A percentile compares a stretch with the other conserved stretches of the same genome.
Evolutionary conservation across 352 stramenopile genomes (phyloP).

Genomic region (Halophytophthora polymorphica): DNA sequence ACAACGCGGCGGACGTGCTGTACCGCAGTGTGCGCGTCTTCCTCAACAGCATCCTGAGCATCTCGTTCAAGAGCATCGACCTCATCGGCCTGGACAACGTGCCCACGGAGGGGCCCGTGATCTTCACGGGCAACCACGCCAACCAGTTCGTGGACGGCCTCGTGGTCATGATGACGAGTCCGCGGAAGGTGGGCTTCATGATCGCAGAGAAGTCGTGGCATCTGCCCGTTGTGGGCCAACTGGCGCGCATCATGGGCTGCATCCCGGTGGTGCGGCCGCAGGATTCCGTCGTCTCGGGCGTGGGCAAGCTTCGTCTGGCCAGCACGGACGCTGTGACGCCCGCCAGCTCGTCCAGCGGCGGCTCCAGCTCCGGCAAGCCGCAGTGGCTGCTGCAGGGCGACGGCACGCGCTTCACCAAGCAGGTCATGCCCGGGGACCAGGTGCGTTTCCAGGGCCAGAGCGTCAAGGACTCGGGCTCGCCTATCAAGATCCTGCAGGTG

Average conservation of each 20-base stretch:
- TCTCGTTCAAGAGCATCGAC: slow-evolving; percentile 98
- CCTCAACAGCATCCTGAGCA: slow-evolving; percentile 96
- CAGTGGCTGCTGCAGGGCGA: slow-evolving; percentile 56
- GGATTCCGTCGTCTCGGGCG: slow-evolving; percentile 78
- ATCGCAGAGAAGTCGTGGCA: slow-evolving; percentile 97
- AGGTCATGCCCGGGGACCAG: slow-evolving; percentile 77
- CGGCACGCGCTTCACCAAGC: slow-evolving; percentile 69
- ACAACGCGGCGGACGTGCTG: slow-evolving; percentile 78
- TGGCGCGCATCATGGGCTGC: slow-evolving; percentile 93
- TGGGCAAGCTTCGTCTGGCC: slow-evolving; percentile 63
- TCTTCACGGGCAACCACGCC: slow-evolving; percentile 97
- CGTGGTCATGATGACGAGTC: slow-evolving; percentile 94
- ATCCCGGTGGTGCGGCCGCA: slow-evolving; percentile 97
- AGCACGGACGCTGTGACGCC: slow-evolving; percentile 26
- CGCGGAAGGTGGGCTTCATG: slow-evolving; percentile 94
- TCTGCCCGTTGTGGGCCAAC: slow-evolving; percentile 91
- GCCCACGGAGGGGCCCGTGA: slow-evolving; percentile 93
- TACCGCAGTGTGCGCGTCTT: slow-evolving; percentile 89
- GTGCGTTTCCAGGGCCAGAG: slow-evolving; percentile 72
- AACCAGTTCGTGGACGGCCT: slow-evolving; percentile 99
- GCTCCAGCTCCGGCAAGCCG: slow-evolving; percentile 15
- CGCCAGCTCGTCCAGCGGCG: slow-evolving; percentile 24
- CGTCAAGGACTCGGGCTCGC: slow-evolving; percentile 77
- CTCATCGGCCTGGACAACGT: slow-evolving; percentile 96
- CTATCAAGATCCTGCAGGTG: slow-evolving; percentile 82